Conservation (phyloP, 2,329 filamentous ascomycete species). For the Aquanectria penicillioides region DNA sequence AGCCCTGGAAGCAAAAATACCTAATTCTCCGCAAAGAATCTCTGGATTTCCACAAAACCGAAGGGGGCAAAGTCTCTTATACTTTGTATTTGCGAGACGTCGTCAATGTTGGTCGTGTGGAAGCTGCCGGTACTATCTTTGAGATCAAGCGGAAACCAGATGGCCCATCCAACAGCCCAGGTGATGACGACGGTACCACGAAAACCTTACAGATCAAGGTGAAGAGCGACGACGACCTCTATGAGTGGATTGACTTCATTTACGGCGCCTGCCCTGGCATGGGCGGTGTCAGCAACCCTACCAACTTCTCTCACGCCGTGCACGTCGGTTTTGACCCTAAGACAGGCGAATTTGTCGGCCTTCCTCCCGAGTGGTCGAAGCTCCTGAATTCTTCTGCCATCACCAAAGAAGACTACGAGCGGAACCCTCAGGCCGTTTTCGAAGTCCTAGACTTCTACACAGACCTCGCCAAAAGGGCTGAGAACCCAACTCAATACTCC, state of each 20-base stretch:
- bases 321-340: conserved; percentile 97
- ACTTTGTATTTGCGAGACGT: conserved; percentile 88
- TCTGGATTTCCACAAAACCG: conserved; percentile 93
- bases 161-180: conserved; percentile 74
- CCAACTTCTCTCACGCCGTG: conserved; percentile 96
- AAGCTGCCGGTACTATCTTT: conserved; percentile 90
- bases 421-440: conserved; percentile 88
- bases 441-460: conserved; percentile 89
- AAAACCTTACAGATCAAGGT: conserved; percentile 92
- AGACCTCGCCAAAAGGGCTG: conserved; percentile 79
- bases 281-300: conserved; percentile 98
- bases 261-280: conserved; percentile 97
- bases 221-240: conserved; percentile 95
- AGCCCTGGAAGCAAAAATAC: conserved; percentile 89
- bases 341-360: conserved; percentile 92
- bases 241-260: conserved; percentile 98
- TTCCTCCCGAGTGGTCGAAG: conserved; percentile 97
- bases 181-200: conserved; percentile 81
- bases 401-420: conserved; percentile 98
- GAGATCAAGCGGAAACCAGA: conserved; percentile 85
- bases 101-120: conserved; percentile 88
- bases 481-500: conserved; percentile 75
- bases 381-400: conserved; percentile 95
- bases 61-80: conserved; percentile 87
- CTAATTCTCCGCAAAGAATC: conserved; percentile 92